A percentile compares a stretch with the other conserved stretches of the same genome.
phyloP scores from a whole-genome alignment of 1,284 basidiomycete genomes.

The Takashimella tepidaria region DNA sequence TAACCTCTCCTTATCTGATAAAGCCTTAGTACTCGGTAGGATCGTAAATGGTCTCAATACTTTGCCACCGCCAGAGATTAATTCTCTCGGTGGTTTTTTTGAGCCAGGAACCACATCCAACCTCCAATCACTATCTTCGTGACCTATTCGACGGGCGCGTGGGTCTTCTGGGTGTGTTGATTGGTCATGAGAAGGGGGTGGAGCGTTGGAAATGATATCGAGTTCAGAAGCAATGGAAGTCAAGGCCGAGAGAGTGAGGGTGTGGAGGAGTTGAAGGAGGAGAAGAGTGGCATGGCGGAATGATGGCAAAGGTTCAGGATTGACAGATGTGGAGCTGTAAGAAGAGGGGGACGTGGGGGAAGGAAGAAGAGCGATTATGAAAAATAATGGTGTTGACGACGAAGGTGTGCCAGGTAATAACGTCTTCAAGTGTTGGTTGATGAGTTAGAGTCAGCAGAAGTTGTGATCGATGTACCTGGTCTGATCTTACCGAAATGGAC shows the following conservation, averaged over 20 bases:
- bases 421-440: slow-evolving; percentile 46
- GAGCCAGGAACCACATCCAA: slow-evolving; percentile 55
- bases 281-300: slow-evolving; percentile 61
- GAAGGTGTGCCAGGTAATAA: slow-evolving; percentile 53
- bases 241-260: slow-evolving; percentile 64
- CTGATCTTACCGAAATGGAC: slow-evolving; percentile 63
- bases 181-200: background rate
- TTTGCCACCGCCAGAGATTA: slow-evolving; percentile 70
- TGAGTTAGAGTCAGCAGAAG: too few species aligned
- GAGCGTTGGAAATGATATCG: slow-evolving; percentile 50
- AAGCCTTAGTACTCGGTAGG: slow-evolving; percentile 59
- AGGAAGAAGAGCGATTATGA: slow-evolving; percentile 32
- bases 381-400: slow-evolving; percentile 33
- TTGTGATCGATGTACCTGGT: too few species aligned
- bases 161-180: slow-evolving; percentile 47
- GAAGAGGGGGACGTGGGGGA: slow-evolving; percentile 6
- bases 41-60: slow-evolving; percentile 86
- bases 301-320: slow-evolving; percentile 54
- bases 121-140: slow-evolving; percentile 63
- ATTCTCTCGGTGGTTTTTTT: slow-evolving; percentile 49
- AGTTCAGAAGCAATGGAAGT: slow-evolving; percentile 68
- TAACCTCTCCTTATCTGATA: slow-evolving; percentile 61
- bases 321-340: slow-evolving; percentile 43
- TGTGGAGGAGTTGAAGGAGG: slow-evolving; percentile 67
- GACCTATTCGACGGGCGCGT: slow-evolving; percentile 31